These are phyloP conservation scores for Apiotrichum siamense DNA, from an alignment of 1,284 basidiomycete species.

Conservation along the genomic window DNA sequence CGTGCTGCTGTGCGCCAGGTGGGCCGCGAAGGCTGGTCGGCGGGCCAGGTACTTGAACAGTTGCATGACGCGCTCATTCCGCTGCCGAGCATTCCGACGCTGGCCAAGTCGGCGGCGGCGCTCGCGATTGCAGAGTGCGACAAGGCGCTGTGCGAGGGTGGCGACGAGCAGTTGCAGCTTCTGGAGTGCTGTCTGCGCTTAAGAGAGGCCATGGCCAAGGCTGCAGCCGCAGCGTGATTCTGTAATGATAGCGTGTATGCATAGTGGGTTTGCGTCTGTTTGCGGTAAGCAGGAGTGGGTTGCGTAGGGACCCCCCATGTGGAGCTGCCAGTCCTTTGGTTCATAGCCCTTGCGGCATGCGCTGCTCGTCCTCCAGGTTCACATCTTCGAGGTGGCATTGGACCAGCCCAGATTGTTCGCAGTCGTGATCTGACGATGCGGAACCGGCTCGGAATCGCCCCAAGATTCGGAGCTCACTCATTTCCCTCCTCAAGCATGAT, in stretches of 20 bases:
- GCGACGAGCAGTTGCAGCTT: constrained; percentile 96
- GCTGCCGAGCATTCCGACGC: constrained; percentile 70
- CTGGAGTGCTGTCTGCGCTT: constrained; percentile 77
- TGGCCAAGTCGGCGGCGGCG: constrained; percentile 75
- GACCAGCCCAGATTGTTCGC: no score
- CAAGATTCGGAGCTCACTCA: no score
- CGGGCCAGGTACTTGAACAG: constrained; percentile 82
- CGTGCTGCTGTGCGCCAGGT: constrained; percentile 66
- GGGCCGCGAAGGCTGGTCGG: constrained; percentile 85
- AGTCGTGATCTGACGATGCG: no score
- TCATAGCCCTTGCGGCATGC: no score
- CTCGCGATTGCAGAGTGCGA: constrained; percentile 89
- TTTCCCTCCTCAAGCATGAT: neutral
- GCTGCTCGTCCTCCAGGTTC: no score
- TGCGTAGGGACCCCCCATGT: no score
- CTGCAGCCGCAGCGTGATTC: no score
- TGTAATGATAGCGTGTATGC: neutral
- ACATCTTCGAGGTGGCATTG: no score
- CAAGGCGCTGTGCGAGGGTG: constrained; percentile 92
- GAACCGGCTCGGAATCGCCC: no score
- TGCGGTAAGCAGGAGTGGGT: no score
- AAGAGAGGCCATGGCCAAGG: constrained; percentile 55
- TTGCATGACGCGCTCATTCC: constrained; percentile 86
- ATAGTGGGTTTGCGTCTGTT: neutral
- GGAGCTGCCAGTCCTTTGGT: no score